phyloP scores from a whole-genome alignment of 805 yeast species.

The Middelhovenomyces tepae region DNA sequence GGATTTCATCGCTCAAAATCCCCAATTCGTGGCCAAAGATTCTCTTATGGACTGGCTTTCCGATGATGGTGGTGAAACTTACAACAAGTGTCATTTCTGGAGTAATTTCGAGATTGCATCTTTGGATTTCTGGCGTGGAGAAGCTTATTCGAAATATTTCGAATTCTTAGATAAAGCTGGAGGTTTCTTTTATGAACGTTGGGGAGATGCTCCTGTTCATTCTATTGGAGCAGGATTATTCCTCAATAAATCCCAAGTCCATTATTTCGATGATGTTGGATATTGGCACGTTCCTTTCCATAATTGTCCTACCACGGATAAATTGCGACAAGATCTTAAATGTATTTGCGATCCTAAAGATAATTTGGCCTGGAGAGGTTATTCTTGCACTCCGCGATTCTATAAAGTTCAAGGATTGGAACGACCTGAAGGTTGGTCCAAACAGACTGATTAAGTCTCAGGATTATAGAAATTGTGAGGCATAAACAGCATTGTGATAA shows the following conservation, averaged over 20 bases:
- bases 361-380: slow-evolving; percentile 29
- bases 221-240: slow-evolving; percentile 63
- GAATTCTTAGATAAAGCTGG: slow-evolving; percentile 56
- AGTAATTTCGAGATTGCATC: slow-evolving; percentile 70
- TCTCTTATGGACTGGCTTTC: slow-evolving; percentile 56
- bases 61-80: slow-evolving; percentile 52
- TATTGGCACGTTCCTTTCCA: slow-evolving; percentile 56
- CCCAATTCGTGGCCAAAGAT: slow-evolving; percentile 45
- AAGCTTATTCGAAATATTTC: slow-evolving; percentile 51
- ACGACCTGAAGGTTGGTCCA: slow-evolving; percentile 27
- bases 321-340: slow-evolving; percentile 27
- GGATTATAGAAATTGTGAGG: too few relatives aligned
- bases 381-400: slow-evolving; percentile 29
- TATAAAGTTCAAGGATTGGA: slow-evolving; percentile 23
- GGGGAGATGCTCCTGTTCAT: slow-evolving; percentile 95
- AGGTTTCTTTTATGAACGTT: slow-evolving; percentile 78
- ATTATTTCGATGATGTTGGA: slow-evolving; percentile 68
- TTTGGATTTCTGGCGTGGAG: slow-evolving; percentile 55
- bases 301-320: slow-evolving; percentile 60
- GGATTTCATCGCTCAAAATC: slow-evolving; percentile 36
- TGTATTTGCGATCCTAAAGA: slow-evolving; percentile 45
- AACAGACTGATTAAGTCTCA: slow-evolving; percentile 11
- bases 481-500: too few relatives aligned
- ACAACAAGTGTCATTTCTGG: slow-evolving; percentile 78
- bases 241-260: slow-evolving; percentile 47